A percentile compares a stretch with the other conserved stretches of the same genome.
These are phyloP conservation scores for Populus deltoides DNA, from an alignment of 345 rosid genomes.

Conservation along the genomic window DNA sequence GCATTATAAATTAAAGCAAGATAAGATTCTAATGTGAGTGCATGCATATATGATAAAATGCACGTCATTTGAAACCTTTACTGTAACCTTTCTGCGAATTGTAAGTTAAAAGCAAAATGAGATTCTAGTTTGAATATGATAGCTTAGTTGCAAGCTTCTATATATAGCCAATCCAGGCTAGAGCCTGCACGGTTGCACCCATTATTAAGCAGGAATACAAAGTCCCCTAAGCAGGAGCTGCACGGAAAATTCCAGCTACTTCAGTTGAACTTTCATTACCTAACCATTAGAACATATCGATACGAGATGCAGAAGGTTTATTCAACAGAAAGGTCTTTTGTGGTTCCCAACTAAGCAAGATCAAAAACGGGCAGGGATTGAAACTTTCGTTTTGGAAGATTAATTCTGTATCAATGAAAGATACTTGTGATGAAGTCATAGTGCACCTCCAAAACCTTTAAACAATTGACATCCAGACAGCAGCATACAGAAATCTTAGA, in stretches of 20 bases:
- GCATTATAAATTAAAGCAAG: constrained; percentile 12
- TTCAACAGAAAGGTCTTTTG: not conserved
- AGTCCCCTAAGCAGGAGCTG: not conserved
- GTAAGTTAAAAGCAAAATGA: constrained; percentile 1
- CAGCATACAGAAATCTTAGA: constrained; percentile 30
- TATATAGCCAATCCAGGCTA: not conserved
- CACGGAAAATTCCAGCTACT: not conserved
- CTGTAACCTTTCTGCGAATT: not conserved
- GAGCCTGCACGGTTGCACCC: not conserved
- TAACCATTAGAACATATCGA: no score
- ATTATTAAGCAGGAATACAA: not conserved
- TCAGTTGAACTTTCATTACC: not conserved
- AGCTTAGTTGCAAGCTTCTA: not conserved
- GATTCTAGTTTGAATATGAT: constrained; percentile 7
- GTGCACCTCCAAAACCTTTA: constrained; percentile 21
- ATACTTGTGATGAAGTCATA: not conserved
- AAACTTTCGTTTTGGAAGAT: not conserved
- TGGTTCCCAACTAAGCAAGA: not conserved
- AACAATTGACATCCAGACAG: constrained; percentile 26
- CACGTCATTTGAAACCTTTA: not conserved
- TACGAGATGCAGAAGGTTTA: not conserved
- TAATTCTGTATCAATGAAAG: not conserved
- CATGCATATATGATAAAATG: not conserved
- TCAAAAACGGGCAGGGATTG: not conserved
- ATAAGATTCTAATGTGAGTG: constrained; percentile 27